These are phyloP conservation scores for Xanthoceras sorbifolium DNA, from an alignment of 345 rosid genomes.

Conservation along the genomic window DNA sequence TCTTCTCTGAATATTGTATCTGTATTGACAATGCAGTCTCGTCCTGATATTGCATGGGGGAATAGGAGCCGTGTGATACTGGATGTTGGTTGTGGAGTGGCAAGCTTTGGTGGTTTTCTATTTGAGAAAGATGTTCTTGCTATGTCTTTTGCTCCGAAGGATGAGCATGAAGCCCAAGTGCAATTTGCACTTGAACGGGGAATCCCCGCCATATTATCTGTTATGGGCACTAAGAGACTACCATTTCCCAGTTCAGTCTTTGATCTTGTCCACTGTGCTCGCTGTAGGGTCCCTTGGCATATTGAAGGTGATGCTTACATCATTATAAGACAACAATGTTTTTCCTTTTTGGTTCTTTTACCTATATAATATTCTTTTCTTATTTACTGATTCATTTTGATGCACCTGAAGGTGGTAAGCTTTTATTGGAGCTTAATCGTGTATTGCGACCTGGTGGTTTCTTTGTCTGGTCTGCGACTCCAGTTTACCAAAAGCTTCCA, in stretches of 20 bases:
- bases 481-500: conserved; percentile 72
- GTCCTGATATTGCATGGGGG: conserved; percentile 77
- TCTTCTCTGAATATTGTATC: background rate
- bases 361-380: background rate
- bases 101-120: conserved; percentile 90
- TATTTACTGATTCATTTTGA: conserved; percentile 18
- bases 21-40: conserved; percentile 42
- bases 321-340: background rate
- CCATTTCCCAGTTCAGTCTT: conserved; percentile 80
- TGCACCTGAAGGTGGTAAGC: conserved; percentile 71
- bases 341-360: background rate
- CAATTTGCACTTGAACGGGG: conserved; percentile 93
- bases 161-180: conserved; percentile 95
- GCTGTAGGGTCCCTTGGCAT: conserved; percentile 97
- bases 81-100: conserved; percentile 96
- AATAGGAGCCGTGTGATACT: conserved; percentile 66
- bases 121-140: conserved; percentile 78
- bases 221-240: conserved; percentile 85
- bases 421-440: conserved; percentile 90
- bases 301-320: conserved; percentile 59
- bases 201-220: conserved; percentile 78
- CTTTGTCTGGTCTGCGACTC: conserved; percentile 98
- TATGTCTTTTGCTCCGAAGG: conserved; percentile 94
- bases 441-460: conserved; percentile 89
- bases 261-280: conserved; percentile 85